A percentile compares a stretch with the other conserved stretches of the same genome.
phyloP scores from a whole-genome alignment of 2,329 filamentous ascomycete species.

The Teratosphaeria destructans region DNA sequence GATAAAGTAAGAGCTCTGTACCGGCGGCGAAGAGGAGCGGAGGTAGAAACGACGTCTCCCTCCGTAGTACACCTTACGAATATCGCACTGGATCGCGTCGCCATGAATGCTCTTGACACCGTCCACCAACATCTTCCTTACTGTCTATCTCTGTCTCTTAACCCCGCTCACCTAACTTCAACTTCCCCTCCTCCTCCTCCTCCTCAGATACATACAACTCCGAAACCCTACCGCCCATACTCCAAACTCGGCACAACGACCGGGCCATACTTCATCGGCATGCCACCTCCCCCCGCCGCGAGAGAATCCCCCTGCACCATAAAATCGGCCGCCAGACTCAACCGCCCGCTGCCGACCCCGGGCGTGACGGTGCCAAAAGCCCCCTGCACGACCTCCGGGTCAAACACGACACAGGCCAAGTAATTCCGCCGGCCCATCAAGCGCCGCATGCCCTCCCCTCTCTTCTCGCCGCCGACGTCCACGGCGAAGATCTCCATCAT shows the following conservation, averaged over 20 bases:
- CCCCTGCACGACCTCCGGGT: slow-evolving; percentile 62
- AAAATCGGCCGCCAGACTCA: slow-evolving; percentile 90
- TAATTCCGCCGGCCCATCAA: slow-evolving; percentile 93
- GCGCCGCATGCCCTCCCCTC: slow-evolving; percentile 67
- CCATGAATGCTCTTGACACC: too few species aligned
- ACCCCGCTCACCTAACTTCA: too few species aligned
- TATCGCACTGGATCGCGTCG: too few species aligned
- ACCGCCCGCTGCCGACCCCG: slow-evolving; percentile 32
- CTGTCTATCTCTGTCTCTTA: too few species aligned
- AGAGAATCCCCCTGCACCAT: slow-evolving; percentile 61
- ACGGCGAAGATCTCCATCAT: slow-evolving; percentile 99
- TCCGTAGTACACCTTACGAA: too few species aligned
- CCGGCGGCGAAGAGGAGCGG: neutral
- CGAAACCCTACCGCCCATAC: slow-evolving; percentile 32
- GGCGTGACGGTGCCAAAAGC: slow-evolving; percentile 12
- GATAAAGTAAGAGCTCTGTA: too few species aligned
- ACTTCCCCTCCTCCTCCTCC: slow-evolving; percentile 3
- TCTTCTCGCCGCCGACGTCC: slow-evolving; percentile 71
- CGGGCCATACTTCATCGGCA: slow-evolving; percentile 89
- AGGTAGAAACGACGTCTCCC: neutral
- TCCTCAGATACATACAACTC: neutral
- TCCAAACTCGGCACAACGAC: slow-evolving; percentile 74
- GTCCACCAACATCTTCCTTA: too few species aligned
- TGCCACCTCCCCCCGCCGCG: slow-evolving; percentile 46
- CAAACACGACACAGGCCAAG: slow-evolving; percentile 84